Base-by-base conservation (phyloP, 768 basidiomycete species). In the Agaricus sinodeliciosus region DNA sequence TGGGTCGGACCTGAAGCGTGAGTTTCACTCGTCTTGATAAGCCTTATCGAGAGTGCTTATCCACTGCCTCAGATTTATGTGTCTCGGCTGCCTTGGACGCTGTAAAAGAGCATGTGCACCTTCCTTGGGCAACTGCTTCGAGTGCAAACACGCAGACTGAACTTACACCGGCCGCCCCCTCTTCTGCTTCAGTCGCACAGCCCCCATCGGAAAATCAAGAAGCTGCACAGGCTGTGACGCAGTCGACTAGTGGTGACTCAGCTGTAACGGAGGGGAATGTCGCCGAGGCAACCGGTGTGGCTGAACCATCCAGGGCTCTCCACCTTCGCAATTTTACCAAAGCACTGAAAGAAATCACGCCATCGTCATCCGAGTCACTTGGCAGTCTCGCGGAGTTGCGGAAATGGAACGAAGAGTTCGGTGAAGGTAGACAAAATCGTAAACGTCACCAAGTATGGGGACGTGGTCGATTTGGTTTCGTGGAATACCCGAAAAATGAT, bases 401-500 rank as follows among this genome's bases (percentile, higher is more conserved):
- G 41, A 87, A 85, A 69, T 94, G 91, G 91, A 94, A 95, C 56
- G 88, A 94, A 43, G 89, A 94, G 64, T 94, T 93, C 66, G 94
- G 94, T 22, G 93, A 95, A 65, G 92, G 91, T 4, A 71, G 79
- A 15, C 78, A 73, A 57, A 80, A 85, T 35, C 80, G 77, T 48
- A 84, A 72, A 57, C 79, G 79, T 35, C 77, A 79, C 60, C 82
- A 84, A 60, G 84, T 87, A 31, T 93, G 94, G 81, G 94, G 94
- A 22, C 90, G 86, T 61, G 90, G 84, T 54, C 77, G 78, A 43
- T 97, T 97, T 65, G 94, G 94, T 16, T 96, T 95, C 67, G 77
- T 81, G 9, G 74, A 83, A 59, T 69, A 73, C 58, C 60, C 62
- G 1, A 60, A 67, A 37, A 57, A 41, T 16, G 60, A 61, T 46